These are phyloP conservation scores for Aspergillus puulaauensis DNA, from an alignment of 2,329 filamentous ascomycete genomes.

Conservation along the genomic window DNA sequence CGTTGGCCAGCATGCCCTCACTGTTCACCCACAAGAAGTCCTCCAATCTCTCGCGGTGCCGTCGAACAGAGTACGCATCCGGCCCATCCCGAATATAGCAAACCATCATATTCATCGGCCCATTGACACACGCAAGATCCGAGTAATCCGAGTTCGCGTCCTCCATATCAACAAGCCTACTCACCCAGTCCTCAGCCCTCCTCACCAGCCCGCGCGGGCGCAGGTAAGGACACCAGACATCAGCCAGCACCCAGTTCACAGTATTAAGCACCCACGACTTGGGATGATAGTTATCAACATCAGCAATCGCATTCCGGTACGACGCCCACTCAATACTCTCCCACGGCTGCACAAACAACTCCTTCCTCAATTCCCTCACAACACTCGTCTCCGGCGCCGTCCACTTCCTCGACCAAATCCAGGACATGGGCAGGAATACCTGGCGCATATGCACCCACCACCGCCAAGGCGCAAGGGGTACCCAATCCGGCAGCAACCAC, in stretches of 20 bases:
- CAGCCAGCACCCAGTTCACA: slow-evolving; percentile 74
- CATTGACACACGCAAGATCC: slow-evolving; percentile 83
- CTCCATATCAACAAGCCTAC: slow-evolving; percentile 82
- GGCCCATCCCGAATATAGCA: slow-evolving; percentile 85
- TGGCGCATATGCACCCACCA: slow-evolving; percentile 98
- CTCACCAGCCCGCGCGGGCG: slow-evolving; percentile 65
- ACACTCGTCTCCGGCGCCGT: slow-evolving; percentile 72
- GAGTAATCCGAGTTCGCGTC: slow-evolving; percentile 89
- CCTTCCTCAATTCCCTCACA: slow-evolving; percentile 70
- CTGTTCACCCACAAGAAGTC: slow-evolving; percentile 90
- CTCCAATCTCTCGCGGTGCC: slow-evolving; percentile 76
- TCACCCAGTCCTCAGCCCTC: slow-evolving; percentile 76
- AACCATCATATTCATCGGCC: slow-evolving; percentile 79
- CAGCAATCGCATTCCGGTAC: slow-evolving; percentile 79
- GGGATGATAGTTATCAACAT: slow-evolving; percentile 85
- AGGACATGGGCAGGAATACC: slow-evolving; percentile 92
- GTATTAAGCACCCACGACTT: slow-evolving; percentile 81
- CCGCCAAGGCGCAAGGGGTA: slow-evolving; percentile 83
- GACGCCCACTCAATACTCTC: slow-evolving; percentile 72
- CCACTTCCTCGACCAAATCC: slow-evolving; percentile 82
- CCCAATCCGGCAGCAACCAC: slow-evolving; percentile 87
- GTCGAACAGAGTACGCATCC: slow-evolving; percentile 66
- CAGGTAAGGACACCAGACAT: slow-evolving; percentile 76
- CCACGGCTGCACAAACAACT: slow-evolving; percentile 79
- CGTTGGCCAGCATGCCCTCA: slow-evolving; percentile 92